These are phyloP conservation scores for Malus hybrid DNA, from an alignment of 331 rosid genomes.

Conservation along the genomic window DNA sequence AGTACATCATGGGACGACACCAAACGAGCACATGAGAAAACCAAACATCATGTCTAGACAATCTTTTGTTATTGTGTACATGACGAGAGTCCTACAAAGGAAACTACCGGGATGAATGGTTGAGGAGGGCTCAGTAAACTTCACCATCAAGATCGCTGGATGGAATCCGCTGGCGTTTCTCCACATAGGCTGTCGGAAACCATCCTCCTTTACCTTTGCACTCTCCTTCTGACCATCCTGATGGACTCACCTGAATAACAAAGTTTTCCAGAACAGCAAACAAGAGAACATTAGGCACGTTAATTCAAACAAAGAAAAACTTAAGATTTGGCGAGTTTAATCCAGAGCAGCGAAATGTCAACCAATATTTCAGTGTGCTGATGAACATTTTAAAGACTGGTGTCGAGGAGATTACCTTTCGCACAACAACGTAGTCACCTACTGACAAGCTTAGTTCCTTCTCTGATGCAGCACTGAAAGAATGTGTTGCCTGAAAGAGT, in stretches of 20 bases:
- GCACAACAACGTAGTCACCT: constrained; percentile 80
- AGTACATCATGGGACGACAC: background rate
- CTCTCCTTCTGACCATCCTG: constrained; percentile 56
- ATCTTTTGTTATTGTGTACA: too few relatives aligned
- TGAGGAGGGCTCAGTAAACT: constrained; percentile 33
- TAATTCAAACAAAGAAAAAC: background rate
- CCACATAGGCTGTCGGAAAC: background rate
- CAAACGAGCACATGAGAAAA: background rate
- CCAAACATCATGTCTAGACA: background rate
- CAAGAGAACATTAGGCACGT: background rate
- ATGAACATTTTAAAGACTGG: background rate
- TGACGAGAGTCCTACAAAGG: background rate
- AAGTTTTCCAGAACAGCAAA: background rate
- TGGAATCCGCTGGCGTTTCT: constrained; percentile 82
- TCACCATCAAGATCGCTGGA: constrained; percentile 42
- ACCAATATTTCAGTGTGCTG: background rate
- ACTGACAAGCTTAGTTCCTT: constrained; percentile 83
- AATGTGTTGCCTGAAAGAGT: constrained; percentile 65
- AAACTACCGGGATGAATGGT: background rate
- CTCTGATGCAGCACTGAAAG: constrained; percentile 58
- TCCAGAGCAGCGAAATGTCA: background rate
- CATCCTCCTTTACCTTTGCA: too few relatives aligned
- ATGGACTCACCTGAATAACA: constrained; percentile 47
- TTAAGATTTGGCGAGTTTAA: background rate
- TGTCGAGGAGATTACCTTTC: constrained; percentile 46